A percentile compares a stretch with the other conserved stretches of the same genome.
Conservation (phyloP, 2,329 filamentous ascomycete species). For the Incumbomyces lentus region DNA sequence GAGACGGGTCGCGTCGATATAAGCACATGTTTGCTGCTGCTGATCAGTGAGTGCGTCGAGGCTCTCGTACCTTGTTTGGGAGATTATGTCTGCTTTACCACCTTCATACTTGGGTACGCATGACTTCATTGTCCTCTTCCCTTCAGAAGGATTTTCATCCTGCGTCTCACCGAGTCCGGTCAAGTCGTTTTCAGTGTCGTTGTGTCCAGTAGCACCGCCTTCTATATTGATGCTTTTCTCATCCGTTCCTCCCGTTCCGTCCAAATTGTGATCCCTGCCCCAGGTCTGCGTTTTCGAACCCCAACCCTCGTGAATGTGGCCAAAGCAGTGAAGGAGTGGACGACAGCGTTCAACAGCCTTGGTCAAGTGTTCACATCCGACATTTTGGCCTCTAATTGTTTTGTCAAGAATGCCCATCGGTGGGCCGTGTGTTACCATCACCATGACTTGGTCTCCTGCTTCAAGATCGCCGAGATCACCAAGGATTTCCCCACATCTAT, state of each 20-base stretch:
- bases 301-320: constrained; percentile 22
- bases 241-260: too few relatives aligned
- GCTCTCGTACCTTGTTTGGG: background rate
- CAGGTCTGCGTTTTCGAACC: constrained; percentile 18
- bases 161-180: background rate
- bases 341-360: constrained; percentile 40
- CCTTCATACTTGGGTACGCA: background rate
- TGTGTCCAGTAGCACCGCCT: too few relatives aligned
- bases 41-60: background rate
- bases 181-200: background rate
- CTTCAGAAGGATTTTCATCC: background rate
- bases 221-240: background rate
- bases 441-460: constrained; percentile 8
- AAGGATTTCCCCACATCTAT: too few relatives aligned
- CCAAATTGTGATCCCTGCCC: background rate
- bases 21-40: constrained; percentile 5
- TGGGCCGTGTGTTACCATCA: constrained; percentile 54
- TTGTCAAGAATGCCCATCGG: constrained; percentile 42
- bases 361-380: constrained; percentile 47
- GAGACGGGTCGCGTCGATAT: constrained; percentile 29
- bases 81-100: background rate
- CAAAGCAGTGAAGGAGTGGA: constrained; percentile 49
- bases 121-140: background rate
- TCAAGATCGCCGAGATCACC: background rate
- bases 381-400: constrained; percentile 26